Base-by-base conservation (phyloP, 129 eudicot genomes). In the Helianthus tuberosus region DNA sequence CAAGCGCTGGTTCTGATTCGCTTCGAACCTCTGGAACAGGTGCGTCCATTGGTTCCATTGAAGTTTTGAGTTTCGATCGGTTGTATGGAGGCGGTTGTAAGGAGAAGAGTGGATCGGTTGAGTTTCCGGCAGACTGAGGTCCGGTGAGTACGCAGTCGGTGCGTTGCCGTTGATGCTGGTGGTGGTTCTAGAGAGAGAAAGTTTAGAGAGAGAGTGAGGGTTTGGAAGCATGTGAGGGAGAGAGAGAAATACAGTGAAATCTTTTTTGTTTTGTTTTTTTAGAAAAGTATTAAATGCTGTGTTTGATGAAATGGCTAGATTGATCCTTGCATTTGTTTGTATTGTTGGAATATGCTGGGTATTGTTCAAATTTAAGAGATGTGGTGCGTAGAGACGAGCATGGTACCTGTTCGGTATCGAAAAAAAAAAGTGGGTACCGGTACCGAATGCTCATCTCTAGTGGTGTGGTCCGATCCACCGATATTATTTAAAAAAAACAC, bases 1-100 rank as follows among this genome's bases (percentile, higher is more conserved):
- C 80, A 72, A 68, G 70, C 13, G 77, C 63, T 36, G 76, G 79
- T 74, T 86, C 76, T 6, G 41, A 77, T 44, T 75, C 80, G 65
- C 55, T 52, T 69, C 81, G 81, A 41, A 51, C 76, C 46, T 77
- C 81, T 15, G 81, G 38, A 0, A 62, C 38, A 25, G 71, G 65
- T 63, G 71, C 76, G 7, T 77, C 81, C 23, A 71, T 16, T 14
- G 76, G 23, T 77, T 77, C 81, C 76, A 77, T 77, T 5, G 38
- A 1, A 1, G 13, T 39, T 43, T 39, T 41, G 15, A 64, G 32
- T 48, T 60, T 39, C 69, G 27, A 49, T 38, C 52, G 25, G 39
- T 6, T 39, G n/a, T 52, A 14, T 50, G n/a, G 57, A 14, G 4
- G 20, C 43, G 25, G 39, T 10, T 38, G n/a, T 52, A 14, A 50